Percentiles rank a stretch among this genome's conserved stretches.
phyloP scores from a whole-genome alignment of 2,329 filamentous ascomycete species.

The Colletotrichum salicis region DNA sequence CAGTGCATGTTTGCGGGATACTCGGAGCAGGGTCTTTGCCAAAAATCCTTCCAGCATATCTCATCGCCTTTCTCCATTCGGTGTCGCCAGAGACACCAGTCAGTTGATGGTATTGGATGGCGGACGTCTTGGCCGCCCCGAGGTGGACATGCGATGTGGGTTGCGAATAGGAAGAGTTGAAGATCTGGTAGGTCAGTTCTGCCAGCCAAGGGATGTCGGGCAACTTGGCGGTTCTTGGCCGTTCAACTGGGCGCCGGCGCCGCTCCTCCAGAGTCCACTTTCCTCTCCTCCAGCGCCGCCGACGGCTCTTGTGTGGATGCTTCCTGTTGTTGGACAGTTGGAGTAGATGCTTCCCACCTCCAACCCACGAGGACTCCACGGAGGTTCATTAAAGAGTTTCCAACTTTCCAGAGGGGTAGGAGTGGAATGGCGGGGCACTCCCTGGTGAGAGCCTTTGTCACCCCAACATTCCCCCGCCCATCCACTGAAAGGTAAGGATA shows the following conservation, averaged over 20 bases:
- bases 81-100: background rate
- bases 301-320: constrained; percentile 4
- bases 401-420: background rate
- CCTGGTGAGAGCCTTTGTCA: background rate
- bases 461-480: constrained; percentile 25
- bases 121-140: constrained; percentile 33
- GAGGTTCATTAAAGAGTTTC: background rate
- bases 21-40: constrained; percentile 14
- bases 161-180: background rate
- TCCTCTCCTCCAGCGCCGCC: constrained; percentile 28
- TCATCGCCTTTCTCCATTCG: constrained; percentile 9
- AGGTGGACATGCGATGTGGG: constrained; percentile 12
- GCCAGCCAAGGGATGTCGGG: constrained; percentile 22
- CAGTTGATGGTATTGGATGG: constrained; percentile 18
- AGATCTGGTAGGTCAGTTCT: background rate
- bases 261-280: constrained; percentile 27
- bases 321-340: background rate
- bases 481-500: constrained; percentile 13
- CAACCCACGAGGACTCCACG: background rate
- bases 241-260: constrained; percentile 4
- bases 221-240: constrained; percentile 31
- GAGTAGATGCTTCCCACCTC: background rate
- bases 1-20: constrained; percentile 13
- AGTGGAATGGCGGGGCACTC: background rate
- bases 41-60: background rate